Percentiles rank a stretch among this genome's conserved stretches.
phyloP scores from a whole-genome alignment of 345 rosid genomes.

The Reutealis trisperma region DNA sequence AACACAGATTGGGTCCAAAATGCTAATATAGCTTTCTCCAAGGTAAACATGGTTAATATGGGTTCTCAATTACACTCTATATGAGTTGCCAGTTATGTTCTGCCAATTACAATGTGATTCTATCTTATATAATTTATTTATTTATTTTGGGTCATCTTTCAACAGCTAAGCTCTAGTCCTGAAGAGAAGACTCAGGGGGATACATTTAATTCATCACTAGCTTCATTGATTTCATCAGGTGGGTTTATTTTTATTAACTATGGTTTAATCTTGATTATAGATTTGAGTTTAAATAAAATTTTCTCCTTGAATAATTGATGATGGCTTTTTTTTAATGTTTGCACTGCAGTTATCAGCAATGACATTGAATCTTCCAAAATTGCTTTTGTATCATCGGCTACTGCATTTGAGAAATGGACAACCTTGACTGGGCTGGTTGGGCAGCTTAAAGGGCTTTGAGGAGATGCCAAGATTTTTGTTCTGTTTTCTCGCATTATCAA shows the following conservation, averaged over 20 bases:
- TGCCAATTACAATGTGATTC: too few relatives aligned
- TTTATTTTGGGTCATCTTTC: conserved; percentile 16
- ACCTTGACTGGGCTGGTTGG: conserved; percentile 61
- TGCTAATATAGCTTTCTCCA: conserved; percentile 65
- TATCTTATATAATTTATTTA: neutral
- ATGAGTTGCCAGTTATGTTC: neutral
- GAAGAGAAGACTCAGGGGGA: conserved; percentile 73
- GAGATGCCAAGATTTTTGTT: neutral
- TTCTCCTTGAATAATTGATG: neutral
- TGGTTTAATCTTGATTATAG: too few relatives aligned
- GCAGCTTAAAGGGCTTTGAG: conserved; percentile 71
- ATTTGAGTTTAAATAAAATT: too few relatives aligned
- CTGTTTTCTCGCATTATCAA: too few relatives aligned
- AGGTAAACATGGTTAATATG: conserved; percentile 39
- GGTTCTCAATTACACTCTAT: too few relatives aligned
- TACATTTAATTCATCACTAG: conserved; percentile 70
- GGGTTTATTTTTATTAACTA: neutral
- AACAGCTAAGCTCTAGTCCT: conserved; percentile 67
- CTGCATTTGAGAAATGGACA: conserved; percentile 84
- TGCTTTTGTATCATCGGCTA: conserved; percentile 75
- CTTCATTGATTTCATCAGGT: conserved; percentile 87
- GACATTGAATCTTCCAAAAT: conserved; percentile 76
- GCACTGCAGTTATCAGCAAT: conserved; percentile 68
- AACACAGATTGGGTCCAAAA: conserved; percentile 76
- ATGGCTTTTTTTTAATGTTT: neutral